phyloP scores from a whole-genome alignment of 192 early-diverging fungal genomes.

The Backusella westeae region DNA sequence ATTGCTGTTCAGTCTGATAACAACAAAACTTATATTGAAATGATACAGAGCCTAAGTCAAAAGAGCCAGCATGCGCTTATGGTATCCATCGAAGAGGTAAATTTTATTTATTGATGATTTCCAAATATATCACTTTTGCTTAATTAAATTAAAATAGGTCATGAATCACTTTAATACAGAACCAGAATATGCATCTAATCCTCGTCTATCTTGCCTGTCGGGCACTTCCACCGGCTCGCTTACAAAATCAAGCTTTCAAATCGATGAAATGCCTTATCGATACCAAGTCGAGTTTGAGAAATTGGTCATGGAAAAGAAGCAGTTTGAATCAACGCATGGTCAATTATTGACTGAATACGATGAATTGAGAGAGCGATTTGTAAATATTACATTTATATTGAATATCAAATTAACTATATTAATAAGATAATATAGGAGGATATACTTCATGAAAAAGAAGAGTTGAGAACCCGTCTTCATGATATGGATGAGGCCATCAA shows the following conservation, averaged over 20 bases:
- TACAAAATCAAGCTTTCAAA: neutral
- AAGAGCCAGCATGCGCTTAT: slow-evolving; percentile 86
- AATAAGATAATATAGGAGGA: slow-evolving; percentile 55
- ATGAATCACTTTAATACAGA: slow-evolving; percentile 31
- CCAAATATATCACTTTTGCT: neutral
- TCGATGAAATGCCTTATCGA: slow-evolving; percentile 19
- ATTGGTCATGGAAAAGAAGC: slow-evolving; percentile 58
- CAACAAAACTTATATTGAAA: slow-evolving; percentile 84
- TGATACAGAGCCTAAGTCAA: slow-evolving; percentile 78
- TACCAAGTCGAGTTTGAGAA: slow-evolving; percentile 42
- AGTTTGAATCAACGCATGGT: slow-evolving; percentile 52
- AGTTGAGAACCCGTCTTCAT: slow-evolving; percentile 66
- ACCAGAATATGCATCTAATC: neutral
- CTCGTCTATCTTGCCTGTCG: slow-evolving; percentile 15
- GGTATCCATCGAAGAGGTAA: slow-evolving; percentile 85
- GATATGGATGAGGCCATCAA: slow-evolving; percentile 79
- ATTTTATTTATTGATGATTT: neutral
- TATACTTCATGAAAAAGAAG: slow-evolving; percentile 65
- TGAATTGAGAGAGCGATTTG: slow-evolving; percentile 41
- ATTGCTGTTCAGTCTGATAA: slow-evolving; percentile 87
- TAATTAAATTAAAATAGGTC: slow-evolving; percentile 1
- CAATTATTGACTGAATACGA: slow-evolving; percentile 52
- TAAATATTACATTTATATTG: slow-evolving; percentile 2
- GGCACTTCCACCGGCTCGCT: neutral
- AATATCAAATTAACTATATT: too few relatives aligned